These are phyloP conservation scores for Elongisporangium prolatum DNA, from an alignment of 352 stramenopile genomes.

Conservation along the genomic window DNA sequence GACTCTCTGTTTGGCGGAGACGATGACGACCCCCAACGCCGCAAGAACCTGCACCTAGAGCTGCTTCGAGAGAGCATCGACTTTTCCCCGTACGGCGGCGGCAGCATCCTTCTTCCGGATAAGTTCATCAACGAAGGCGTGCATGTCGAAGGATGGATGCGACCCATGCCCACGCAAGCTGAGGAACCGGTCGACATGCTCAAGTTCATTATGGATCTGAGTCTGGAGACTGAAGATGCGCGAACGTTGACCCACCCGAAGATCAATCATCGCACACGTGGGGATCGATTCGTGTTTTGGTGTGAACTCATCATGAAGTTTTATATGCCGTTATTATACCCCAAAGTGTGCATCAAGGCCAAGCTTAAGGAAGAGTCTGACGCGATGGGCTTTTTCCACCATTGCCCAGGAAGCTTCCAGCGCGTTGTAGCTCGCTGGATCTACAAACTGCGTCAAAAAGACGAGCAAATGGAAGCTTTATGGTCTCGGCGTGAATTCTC, in stretches of 20 bases:
- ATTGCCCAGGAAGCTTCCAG: conserved; percentile 84
- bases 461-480: conserved; percentile 79
- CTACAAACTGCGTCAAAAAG: conserved; percentile 79
- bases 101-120: conserved; percentile 73
- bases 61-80: conserved; percentile 78
- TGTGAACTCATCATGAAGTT: conserved; percentile 86
- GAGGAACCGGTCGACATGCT: conserved; percentile 88
- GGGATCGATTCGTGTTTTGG: conserved; percentile 84
- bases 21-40: conserved; percentile 35
- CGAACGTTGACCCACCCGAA: conserved; percentile 34
- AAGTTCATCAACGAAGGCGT: conserved; percentile 82
- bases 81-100: conserved; percentile 81
- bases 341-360: conserved; percentile 80
- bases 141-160: conserved; percentile 84
- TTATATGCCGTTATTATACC: conserved; percentile 87
- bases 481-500: conserved; percentile 77
- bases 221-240: conserved; percentile 65
- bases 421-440: conserved; percentile 82
- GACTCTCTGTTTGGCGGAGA: conserved; percentile 12
- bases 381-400: conserved; percentile 81
- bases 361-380: conserved; percentile 83
- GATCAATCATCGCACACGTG: conserved; percentile 38
- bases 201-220: conserved; percentile 88
- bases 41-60: conserved; percentile 72
- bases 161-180: conserved; percentile 66